Base-by-base conservation (phyloP, 169 alveolate genomes). In the Eimeria mitis region DNA sequence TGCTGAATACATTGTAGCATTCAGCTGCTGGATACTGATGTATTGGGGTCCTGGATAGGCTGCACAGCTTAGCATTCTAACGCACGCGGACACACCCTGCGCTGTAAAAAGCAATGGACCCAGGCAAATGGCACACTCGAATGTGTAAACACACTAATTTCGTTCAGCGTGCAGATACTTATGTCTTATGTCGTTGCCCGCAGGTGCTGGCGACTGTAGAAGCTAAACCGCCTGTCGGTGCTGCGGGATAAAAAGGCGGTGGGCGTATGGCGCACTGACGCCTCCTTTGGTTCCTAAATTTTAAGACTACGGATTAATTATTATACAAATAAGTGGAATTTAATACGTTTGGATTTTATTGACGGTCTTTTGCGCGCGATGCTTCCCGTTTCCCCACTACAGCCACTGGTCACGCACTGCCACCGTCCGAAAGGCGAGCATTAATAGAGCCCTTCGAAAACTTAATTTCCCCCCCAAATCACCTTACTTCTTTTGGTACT, bases 321-420 rank as follows among this genome's bases (percentile, higher is more conserved):
- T 21, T 8, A 8, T n/a, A 40, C 40, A 40, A 0, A 40, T 40
- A 25, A 40, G 54, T 21, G 54, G 34, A 21, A 40, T 7, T 40
- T 73, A 40, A 21, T 42, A 23, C 83, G 16, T 4, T 40, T 73
- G 56, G 34, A 40, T 42, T 16, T 40, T 73, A 21, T 0, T 14
- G 54, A 40, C 21, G 54, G 52, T 19, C 49, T 37, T 40, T 73
- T 16, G 54, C 37, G 3, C 21, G 21, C 6, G 14, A 73, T 31
- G 56, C 56, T 73, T 73, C 19, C 54, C 83, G 83, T 40, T 21
- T 73, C 54, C 83, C 56, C 7, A 34, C 0, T 68, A 19, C 83
- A 73, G 83, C 83, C 83, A 73, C 31, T 73, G 83, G 83, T 73
- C 83, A 40, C 54, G 56, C 7, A 8, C 5, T 37, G 54, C 54